Base-by-base conservation (phyloP, 768 basidiomycete genomes). In the Auricularia sp. region DNA sequence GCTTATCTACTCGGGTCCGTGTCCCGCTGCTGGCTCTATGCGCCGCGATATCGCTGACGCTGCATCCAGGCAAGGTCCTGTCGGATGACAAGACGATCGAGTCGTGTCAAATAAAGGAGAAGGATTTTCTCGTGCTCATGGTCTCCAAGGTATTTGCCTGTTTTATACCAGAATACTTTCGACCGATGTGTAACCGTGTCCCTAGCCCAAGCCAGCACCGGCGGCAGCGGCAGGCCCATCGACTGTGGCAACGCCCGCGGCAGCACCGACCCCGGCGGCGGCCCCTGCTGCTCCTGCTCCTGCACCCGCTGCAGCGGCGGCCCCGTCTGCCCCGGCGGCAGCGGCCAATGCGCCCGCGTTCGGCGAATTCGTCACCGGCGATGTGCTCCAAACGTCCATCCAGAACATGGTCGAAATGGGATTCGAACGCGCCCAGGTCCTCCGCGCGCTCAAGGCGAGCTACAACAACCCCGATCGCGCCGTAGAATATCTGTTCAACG, bases 111-210 rank as follows among this genome's bases (percentile, higher is more conserved):
- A 91, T 98, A 80, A 95, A 97, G 78, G 96, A 98, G 77, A 98
- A 97, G 79, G 96, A 97, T 75, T 99, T 99, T 78, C 78, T 98
- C 66, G 97, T 99, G n/a, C 85, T 99, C 53, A 99, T 98, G 96
- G 91, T 98, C 39, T 85, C 93, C 61, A 98, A 97, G 86, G 95
- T 95, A 67, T 61, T 78, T 70, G 18, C 29, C 18, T 58, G 3
- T 56, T 29, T 23, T 14, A 10, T 51, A 8, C 62, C 23, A 29
- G n/a, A 5, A 18, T 36, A 54, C 0, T 60, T 35, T 60, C 64
- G 36, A 33, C 58, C 63, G 39, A 61, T 12, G 12, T 14, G 63
- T 63, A 36, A 60, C 61, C 39, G 63, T 47, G 42, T 51, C 2
- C 35, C 61, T 56, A 88, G 87, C 86, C 84, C 44, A 88, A 86